Conservation (phyloP, 1,284 basidiomycete genomes). For the Vanrija sp. region DNA sequence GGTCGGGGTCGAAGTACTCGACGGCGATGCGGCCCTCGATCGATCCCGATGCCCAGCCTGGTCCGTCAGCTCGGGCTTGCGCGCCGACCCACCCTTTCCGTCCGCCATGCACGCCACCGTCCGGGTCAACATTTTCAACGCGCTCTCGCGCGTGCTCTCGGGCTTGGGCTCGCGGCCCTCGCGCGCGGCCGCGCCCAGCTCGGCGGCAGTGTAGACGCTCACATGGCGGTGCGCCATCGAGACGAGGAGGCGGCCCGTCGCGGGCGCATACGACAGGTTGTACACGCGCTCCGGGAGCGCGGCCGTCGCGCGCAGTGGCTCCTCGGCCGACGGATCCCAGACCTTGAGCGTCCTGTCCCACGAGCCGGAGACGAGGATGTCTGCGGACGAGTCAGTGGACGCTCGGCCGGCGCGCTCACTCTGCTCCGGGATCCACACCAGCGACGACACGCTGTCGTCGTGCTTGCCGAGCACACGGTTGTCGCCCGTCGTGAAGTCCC, state of each 20-base stretch:
- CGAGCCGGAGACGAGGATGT: constrained; percentile 72
- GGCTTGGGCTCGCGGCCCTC: constrained; percentile 61
- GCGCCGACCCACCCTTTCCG: constrained; percentile 66
- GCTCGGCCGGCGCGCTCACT: constrained; percentile 28
- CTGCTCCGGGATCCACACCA: constrained; percentile 49
- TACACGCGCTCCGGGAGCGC: constrained; percentile 78
- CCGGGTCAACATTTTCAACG: constrained; percentile 91
- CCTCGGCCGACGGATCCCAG: constrained; percentile 67
- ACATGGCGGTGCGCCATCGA: constrained; percentile 86
- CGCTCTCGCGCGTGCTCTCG: constrained; percentile 79
- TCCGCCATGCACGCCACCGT: constrained; percentile 86
- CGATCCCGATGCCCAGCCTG: constrained; percentile 88
- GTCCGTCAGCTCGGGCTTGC: neutral
- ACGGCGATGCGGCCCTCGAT: constrained; percentile 96
- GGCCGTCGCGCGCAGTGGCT: constrained; percentile 58
- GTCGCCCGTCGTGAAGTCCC: constrained; percentile 50
- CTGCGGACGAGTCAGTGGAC: constrained; percentile 48
- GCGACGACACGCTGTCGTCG: constrained; percentile 47
- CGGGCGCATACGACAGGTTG: constrained; percentile 55
- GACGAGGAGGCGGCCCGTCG: constrained; percentile 64
- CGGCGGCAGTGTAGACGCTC: constrained; percentile 76
- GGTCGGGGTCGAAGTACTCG: constrained; percentile 87
- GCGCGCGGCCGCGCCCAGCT: constrained; percentile 53
- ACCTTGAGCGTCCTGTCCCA: constrained; percentile 87
- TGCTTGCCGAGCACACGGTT: constrained; percentile 50